phyloP scores from a whole-genome alignment of 108 stramenopile genomes.

The Nitzschia sp. region DNA sequence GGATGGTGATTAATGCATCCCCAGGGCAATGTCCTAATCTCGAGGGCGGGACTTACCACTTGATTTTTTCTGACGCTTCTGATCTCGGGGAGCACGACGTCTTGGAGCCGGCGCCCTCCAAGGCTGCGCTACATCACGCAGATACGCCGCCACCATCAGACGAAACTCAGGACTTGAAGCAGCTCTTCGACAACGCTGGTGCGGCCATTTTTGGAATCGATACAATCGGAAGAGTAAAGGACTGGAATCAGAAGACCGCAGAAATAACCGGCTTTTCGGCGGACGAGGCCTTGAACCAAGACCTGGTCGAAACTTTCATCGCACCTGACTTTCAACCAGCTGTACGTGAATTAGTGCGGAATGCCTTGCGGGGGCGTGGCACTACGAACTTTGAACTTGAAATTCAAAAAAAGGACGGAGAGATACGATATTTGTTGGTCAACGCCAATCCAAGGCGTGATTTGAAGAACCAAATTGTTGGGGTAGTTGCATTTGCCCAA shows the following conservation, averaged over 20 bases:
- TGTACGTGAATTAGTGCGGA: constrained; percentile 36
- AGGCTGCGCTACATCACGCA: background rate
- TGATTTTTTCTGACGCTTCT: constrained; percentile 7
- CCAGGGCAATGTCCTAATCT: background rate
- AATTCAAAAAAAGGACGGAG: constrained; percentile 37
- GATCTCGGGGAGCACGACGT: constrained; percentile 14
- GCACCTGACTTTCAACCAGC: constrained; percentile 15
- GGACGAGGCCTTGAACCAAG: constrained; percentile 46
- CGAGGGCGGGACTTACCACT: background rate
- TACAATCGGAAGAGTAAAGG: constrained; percentile 50
- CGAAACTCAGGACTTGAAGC: constrained; percentile 35
- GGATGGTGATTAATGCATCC: background rate
- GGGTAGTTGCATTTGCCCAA: constrained; percentile 59
- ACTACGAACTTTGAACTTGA: constrained; percentile 62
- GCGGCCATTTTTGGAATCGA: constrained; percentile 68
- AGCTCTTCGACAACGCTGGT: constrained; percentile 61
- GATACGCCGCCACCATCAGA: background rate
- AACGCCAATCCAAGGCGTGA: constrained; percentile 51
- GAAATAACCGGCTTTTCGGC: constrained; percentile 48
- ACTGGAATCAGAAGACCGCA: constrained; percentile 59
- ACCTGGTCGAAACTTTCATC: constrained; percentile 45
- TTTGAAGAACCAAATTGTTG: constrained; percentile 31
- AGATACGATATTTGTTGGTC: constrained; percentile 49
- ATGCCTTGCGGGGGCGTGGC: constrained; percentile 38
- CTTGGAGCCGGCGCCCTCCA: background rate